phyloP scores from a whole-genome alignment of 352 stramenopile species.

The Globisporangium lucens region DNA sequence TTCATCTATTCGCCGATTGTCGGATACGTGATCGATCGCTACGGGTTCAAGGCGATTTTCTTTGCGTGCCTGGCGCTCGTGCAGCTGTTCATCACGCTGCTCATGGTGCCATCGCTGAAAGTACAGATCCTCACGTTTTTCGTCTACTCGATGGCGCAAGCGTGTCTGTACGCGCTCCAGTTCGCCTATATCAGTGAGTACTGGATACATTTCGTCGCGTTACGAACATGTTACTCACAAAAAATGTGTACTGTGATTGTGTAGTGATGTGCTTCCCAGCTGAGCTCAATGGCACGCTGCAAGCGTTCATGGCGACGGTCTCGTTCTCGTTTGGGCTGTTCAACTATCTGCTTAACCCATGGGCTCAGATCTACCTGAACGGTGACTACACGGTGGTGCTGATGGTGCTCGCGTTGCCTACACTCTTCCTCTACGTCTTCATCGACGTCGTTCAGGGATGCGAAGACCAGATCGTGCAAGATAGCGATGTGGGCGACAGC shows the following conservation, averaged over 20 bases:
- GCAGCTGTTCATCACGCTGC: slow-evolving; percentile 59
- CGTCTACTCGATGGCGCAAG: slow-evolving; percentile 73
- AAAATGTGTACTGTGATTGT: neutral
- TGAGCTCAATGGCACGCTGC: slow-evolving; percentile 71
- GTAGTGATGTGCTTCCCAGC: slow-evolving; percentile 81
- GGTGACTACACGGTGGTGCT: slow-evolving; percentile 66
- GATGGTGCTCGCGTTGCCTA: slow-evolving; percentile 48
- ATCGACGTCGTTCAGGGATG: slow-evolving; percentile 55
- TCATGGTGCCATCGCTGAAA: slow-evolving; percentile 56
- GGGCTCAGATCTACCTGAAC: slow-evolving; percentile 63
- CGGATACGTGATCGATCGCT: slow-evolving; percentile 73
- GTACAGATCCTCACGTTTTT: slow-evolving; percentile 67
- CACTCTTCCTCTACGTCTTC: slow-evolving; percentile 60
- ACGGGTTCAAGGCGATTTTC: slow-evolving; percentile 80
- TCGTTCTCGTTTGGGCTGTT: slow-evolving; percentile 69
- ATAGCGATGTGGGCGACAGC: slow-evolving; percentile 25
- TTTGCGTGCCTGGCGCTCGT: slow-evolving; percentile 54
- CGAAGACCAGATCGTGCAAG: slow-evolving; percentile 53
- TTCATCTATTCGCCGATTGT: slow-evolving; percentile 76
- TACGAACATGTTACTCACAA: too few relatives aligned
- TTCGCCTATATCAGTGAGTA: slow-evolving; percentile 84
- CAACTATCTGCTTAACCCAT: slow-evolving; percentile 76
- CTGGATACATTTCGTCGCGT: neutral
- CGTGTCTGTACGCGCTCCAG: slow-evolving; percentile 74
- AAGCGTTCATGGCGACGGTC: slow-evolving; percentile 68